Evolutionary conservation across 108 stramenopile species (phyloP), one percentile per base, ranked within the genome.

Genomic region (Skeletonema marinoi): DNA sequence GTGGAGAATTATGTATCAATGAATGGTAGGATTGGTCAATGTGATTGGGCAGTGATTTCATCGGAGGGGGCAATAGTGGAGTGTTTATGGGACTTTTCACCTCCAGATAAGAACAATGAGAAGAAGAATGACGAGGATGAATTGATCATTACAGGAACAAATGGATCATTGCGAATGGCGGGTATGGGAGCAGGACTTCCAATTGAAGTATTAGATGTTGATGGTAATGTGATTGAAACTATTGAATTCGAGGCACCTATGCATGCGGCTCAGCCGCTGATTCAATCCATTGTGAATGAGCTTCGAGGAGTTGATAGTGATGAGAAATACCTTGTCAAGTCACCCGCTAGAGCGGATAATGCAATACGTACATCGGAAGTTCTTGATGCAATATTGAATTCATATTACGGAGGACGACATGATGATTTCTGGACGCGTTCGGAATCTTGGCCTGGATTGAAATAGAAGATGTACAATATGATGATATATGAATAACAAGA

Each of bases 391-490:
- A 84, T 80, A 16, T 70, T 88, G 61, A 64, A 64, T 51, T 73
- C 80, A 3, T 90, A 88, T 66, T 88, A 90, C 73, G 85, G 87
- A 48, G 82, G 85, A 61, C 66, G 89, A 59, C 78, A 90, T 48
- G 85, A 82, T 66, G 85, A 83, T 2, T 90, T 85, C 61, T 90
- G 89, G 89, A 25, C 60, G 25, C 48, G 71, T 5, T 10, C 33
- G 7, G 75, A 59, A 12, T 41, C 42, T 17, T 80, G 79, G 79
- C 68, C 73, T 30, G 79, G 79, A n/a, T 41, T 70, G 30, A 67
- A 64, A 29, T 14, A 61, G 25, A 25, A 25, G 25, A 25, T 25
- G 25, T 25, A 25, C 25, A 25, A 25, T 25, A 25, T 25, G 25
- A 0, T 25, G 25, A 25, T n/a, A n/a, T n/a, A n/a, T n/a, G n/a